Conservation (phyloP, 2,329 filamentous ascomycete genomes). For the Chaetomium sp. region DNA sequence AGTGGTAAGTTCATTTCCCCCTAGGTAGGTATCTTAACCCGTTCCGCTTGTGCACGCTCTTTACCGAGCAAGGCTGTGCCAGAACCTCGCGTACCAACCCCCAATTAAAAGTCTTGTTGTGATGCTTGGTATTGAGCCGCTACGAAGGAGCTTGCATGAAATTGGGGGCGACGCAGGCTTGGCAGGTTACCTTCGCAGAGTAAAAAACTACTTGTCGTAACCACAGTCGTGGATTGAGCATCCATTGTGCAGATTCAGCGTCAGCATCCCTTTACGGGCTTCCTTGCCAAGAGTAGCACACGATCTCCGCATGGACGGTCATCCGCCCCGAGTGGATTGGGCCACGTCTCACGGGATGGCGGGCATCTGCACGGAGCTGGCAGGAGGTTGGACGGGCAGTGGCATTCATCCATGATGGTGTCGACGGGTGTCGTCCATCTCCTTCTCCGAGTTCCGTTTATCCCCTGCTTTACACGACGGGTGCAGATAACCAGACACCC, state of each 20-base stretch:
- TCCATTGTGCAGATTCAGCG: not conserved
- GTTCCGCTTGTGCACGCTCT: not conserved
- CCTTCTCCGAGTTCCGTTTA: too few species aligned
- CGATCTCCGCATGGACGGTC: not conserved
- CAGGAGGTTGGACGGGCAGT: not conserved
- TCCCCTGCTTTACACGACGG: too few species aligned
- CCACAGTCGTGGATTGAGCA: not conserved
- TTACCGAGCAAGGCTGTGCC: too few species aligned
- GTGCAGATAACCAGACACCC: too few species aligned
- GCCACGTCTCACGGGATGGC: too few species aligned
- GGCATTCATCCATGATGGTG: not conserved
- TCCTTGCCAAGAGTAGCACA: not conserved
- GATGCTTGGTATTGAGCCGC: not conserved
- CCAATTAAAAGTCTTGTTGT: not conserved
- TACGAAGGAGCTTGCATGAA: not conserved
- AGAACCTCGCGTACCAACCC: too few species aligned
- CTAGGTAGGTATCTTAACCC: not conserved
- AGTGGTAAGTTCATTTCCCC: too few species aligned
- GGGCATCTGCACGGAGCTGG: too few species aligned
- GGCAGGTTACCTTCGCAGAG: not conserved
- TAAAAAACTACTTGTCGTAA: too few species aligned
- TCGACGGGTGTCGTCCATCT: too few species aligned
- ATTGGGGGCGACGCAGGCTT: not conserved
- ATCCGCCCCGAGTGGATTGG: not conserved
- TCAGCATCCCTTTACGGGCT: not conserved